These are phyloP conservation scores for Eucalyptus marginata DNA, from an alignment of 345 rosid genomes.

Conservation along the genomic window DNA sequence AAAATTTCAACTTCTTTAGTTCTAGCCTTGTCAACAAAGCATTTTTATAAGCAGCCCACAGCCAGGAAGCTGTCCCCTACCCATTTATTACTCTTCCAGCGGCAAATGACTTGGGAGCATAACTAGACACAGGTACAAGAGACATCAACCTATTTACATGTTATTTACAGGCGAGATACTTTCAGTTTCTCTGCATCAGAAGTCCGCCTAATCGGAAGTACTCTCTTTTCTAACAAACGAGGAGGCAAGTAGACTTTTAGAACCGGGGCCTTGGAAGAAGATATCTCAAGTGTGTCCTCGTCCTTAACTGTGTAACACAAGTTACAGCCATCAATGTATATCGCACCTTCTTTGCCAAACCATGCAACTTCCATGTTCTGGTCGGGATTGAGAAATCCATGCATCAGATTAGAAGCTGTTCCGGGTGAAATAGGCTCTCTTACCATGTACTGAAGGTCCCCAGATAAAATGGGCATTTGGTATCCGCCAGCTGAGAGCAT, in stretches of 20 bases:
- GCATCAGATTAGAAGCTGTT: conserved; percentile 37
- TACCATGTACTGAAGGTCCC: conserved; percentile 74
- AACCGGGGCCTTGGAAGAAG: conserved; percentile 58
- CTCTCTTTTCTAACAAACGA: neutral
- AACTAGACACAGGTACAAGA: neutral
- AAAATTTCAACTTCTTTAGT: neutral
- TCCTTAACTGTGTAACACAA: conserved; percentile 28
- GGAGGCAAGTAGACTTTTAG: conserved; percentile 57
- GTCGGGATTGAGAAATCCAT: conserved; percentile 39
- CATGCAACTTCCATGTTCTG: conserved; percentile 48
- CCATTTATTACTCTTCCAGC: neutral
- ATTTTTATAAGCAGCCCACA: neutral
- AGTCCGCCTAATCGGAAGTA: neutral
- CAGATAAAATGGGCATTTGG: conserved; percentile 55
- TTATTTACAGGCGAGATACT: neutral
- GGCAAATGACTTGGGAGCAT: neutral
- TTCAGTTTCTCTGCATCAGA: neutral
- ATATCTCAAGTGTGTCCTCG: conserved; percentile 51
- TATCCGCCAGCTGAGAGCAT: conserved; percentile 91
- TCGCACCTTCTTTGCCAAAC: conserved; percentile 49
- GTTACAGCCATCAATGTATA: conserved; percentile 77
- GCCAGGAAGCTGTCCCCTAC: neutral
- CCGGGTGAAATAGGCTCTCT: conserved; percentile 74
- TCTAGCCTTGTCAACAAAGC: neutral
- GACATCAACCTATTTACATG: neutral